Evolutionary conservation across 768 basidiomycete genomes (phyloP), one percentile per base, ranked within the genome.

Genomic region (Cystofilobasidium capitatum): DNA sequence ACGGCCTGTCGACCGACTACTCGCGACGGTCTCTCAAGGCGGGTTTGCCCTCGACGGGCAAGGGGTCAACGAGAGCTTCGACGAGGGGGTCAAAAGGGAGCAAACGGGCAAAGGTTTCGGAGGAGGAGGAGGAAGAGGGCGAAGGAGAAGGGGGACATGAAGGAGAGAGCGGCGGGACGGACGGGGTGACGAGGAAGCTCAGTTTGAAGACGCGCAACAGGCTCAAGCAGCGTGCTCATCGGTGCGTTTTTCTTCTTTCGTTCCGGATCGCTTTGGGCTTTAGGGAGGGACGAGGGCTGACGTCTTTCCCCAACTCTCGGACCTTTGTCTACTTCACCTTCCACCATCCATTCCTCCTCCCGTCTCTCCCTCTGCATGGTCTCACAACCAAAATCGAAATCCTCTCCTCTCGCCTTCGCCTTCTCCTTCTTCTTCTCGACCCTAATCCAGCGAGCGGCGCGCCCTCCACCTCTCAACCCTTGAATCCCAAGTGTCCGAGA

Each of bases 151-250:
- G 6, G 45, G 20, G 16, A 17, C 35, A 60, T 12, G 29, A 37
- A 16, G 37, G 16, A 57, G 55, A 57, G 7, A 57, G 26, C 36
- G 58, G 35, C 36, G 40, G 39, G 20, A 29, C n/a, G 31, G 24
- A 16, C 29, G 59, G 59, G 3, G 39, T 42, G n/a, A 61, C n/a
- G 24, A 35, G 59, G 6, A 61, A 61, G 44, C 59, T 61, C n/a
- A 61, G 59, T 39, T 26, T 61, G 10, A 61, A 61, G 59, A 61
- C 59, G 39, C n/a, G 59, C 13, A 61, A 61, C 59, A 36, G 59
- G 24, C 59, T 61, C 1, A 61, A 61, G 59, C 59, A 61, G 39
- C 39, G 59, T 20, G 59, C 59, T 24, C 59, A 61, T 20, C 59
- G 59, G 59, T 61, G 29, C 59, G 59, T 31, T 24, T 16, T 26